phyloP scores from a whole-genome alignment of 1,284 basidiomycete species.

The Ganoderma leucocontextum region DNA sequence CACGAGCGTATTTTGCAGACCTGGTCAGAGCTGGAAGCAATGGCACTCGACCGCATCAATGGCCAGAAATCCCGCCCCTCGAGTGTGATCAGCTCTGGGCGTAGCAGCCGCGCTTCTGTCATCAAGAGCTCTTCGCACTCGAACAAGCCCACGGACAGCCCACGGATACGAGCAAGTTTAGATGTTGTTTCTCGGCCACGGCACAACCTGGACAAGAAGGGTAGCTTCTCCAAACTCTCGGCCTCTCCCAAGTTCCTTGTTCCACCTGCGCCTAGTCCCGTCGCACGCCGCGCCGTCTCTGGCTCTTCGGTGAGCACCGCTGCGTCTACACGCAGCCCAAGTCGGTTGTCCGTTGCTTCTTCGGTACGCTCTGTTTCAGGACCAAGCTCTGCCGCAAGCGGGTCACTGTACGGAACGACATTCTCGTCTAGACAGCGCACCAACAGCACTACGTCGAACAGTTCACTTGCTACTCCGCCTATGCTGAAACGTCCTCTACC shows the following conservation, averaged over 20 bases:
- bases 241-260: conserved; percentile 52
- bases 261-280: conserved; percentile 49
- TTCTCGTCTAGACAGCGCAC: conserved; percentile 85
- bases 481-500: conserved; percentile 32
- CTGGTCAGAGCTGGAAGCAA: conserved; percentile 81
- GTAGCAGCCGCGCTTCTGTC: conserved; percentile 59
- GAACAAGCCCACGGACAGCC: conserved; percentile 42
- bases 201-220: conserved; percentile 34
- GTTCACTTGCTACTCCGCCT: conserved; percentile 44
- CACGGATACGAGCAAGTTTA: conserved; percentile 25
- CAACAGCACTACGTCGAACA: conserved; percentile 60
- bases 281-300: conserved; percentile 57
- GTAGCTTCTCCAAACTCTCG: conserved; percentile 63
- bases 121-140: conserved; percentile 37
- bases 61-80: conserved; percentile 69
- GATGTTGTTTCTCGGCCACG: conserved; percentile 38
- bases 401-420: conserved; percentile 65
- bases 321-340: conserved; percentile 50
- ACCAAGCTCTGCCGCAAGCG: conserved; percentile 27
- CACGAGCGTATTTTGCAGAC: conserved; percentile 73
- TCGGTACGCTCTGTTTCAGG: conserved; percentile 64
- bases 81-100: conserved; percentile 65
- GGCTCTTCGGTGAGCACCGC: conserved; percentile 46
- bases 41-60: conserved; percentile 72
- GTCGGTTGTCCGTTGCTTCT: conserved; percentile 57